Evolutionary conservation across 257 asterid species (phyloP), one percentile per base, ranked within the genome.

Genomic region (Coffea canephora): DNA sequence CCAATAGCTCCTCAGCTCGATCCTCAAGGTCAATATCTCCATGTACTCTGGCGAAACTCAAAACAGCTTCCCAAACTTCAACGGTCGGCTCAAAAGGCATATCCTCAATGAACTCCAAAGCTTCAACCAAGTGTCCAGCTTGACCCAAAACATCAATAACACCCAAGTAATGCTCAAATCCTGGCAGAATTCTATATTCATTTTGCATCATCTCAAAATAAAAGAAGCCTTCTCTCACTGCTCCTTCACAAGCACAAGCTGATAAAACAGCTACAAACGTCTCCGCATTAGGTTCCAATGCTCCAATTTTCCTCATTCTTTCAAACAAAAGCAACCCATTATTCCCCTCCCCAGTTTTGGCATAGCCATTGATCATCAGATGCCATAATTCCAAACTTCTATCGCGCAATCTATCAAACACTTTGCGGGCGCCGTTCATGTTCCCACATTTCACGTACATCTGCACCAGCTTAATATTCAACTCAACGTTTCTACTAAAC

Each of bases 1-100:
- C 57, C 54, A 87, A 74, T 45, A 87, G 55, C 84, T 87, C 88
- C 75, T 68, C 86, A 14, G 77, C 76, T 4, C 25, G 85, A 78
- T 87, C 86, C 80, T 87, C 88, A 76, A 85, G 87, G 71, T 87
- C 88, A 25, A 87, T 67, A 50, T 87, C 80, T 41, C 90, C 90
- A 52, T 87, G 87, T 36, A 85, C 77, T 68, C 78, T 78, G 6
- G 87, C 84, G 34, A 81, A 83, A 65, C 71, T 77, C 75, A 73
- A 9, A 8, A 85, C 31, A 1, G 70, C 77, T 71, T 87, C 84
- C 88, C 90, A 87, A 78, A 87, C 74, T 74, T 85, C 82, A 48
- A 21, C n/a, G 11, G 79, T 84, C 8, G 90, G 86, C 61, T 87
- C 86, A 73, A 85, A 73, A 25, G 90, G 83, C 73, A 87, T 81